Evolutionary conservation across 1,284 basidiomycete species (phyloP).

Genomic region (Pholiota adiposa): DNA sequence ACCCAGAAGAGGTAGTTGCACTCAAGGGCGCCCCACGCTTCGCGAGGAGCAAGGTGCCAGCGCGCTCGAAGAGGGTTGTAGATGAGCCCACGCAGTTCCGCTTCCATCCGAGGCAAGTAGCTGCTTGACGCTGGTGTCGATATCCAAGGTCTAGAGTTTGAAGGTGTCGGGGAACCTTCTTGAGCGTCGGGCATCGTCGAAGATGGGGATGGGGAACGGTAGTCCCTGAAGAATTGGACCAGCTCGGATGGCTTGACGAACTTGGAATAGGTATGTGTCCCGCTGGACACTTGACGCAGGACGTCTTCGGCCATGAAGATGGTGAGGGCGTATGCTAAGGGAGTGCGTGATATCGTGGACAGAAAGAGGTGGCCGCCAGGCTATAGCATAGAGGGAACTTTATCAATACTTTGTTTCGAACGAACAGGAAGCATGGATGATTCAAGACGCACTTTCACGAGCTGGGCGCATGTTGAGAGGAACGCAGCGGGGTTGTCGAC

Average conservation of each 20-base stretch:
- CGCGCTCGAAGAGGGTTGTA: slow-evolving; percentile 79
- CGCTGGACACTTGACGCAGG: slow-evolving; percentile 81
- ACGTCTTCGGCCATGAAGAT: slow-evolving; percentile 91
- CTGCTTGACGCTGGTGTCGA: slow-evolving; percentile 36
- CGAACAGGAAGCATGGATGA: not conserved
- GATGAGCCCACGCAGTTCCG: slow-evolving; percentile 82
- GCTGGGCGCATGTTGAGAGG: slow-evolving; percentile 77
- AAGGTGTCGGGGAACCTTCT: not conserved
- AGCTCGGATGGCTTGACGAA: slow-evolving; percentile 91
- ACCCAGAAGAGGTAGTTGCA: slow-evolving; percentile 88
- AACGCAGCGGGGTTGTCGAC: slow-evolving; percentile 92
- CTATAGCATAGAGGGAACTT: slow-evolving; percentile 52
- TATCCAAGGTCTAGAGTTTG: slow-evolving; percentile 37
- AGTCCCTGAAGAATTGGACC: slow-evolving; percentile 77
- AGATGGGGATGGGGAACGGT: slow-evolving; percentile 35
- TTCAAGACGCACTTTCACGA: slow-evolving; percentile 73
- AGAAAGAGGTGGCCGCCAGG: slow-evolving; percentile 96
- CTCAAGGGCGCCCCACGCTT: slow-evolving; percentile 65
- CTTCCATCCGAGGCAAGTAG: slow-evolving; percentile 65
- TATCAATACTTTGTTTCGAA: too few species aligned
- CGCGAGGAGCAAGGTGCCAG: slow-evolving; percentile 73
- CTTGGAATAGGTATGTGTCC: slow-evolving; percentile 93
- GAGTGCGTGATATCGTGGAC: slow-evolving; percentile 95
- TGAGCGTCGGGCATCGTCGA: not conserved
- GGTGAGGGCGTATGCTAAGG: slow-evolving; percentile 87